These are phyloP conservation scores for Fusarium paranaense DNA, from an alignment of 2,329 filamentous ascomycete species.

Conservation along the genomic window DNA sequence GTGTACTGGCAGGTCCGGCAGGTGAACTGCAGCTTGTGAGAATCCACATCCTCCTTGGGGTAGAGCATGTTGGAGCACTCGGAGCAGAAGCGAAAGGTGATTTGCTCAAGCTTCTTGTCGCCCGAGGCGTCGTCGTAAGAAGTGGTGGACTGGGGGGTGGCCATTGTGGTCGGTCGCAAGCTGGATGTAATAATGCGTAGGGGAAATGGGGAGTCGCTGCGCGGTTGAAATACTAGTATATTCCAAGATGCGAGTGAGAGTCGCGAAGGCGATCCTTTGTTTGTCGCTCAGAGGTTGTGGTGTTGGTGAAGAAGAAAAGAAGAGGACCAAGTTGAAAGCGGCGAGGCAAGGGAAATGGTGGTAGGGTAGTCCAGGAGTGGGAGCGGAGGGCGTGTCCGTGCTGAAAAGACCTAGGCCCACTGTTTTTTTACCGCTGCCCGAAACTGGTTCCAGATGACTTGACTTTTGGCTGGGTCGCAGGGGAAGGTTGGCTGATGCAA, in stretches of 20 bases:
- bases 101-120: constrained; percentile 76
- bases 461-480: constrained; percentile 9
- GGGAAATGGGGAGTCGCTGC: constrained; percentile 13
- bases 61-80: constrained; percentile 99
- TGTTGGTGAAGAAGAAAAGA: constrained; percentile 22
- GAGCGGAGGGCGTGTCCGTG: constrained; percentile 23
- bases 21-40: constrained; percentile 89
- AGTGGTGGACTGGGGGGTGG: constrained; percentile 66
- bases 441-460: constrained; percentile 2
- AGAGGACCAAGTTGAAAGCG: constrained; percentile 8
- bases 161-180: constrained; percentile 57
- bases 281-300: constrained; percentile 18
- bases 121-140: constrained; percentile 55
- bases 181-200: constrained; percentile 12
- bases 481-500: constrained; percentile 1
- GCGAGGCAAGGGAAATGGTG: constrained; percentile 4
- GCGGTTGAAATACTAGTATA: constrained; percentile 26
- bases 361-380: constrained; percentile 17
- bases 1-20: constrained; percentile 96
- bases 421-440: constrained; percentile 1
- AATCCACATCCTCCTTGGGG: constrained; percentile 90
- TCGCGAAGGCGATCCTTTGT: constrained; percentile 4
- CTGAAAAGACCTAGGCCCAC: constrained; percentile 24
- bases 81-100: constrained; percentile 97
- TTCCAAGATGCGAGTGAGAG: constrained; percentile 16